A percentile compares a stretch with the other conserved stretches of the same genome.
These are phyloP conservation scores for Suhomyces choctaworum DNA, from an alignment of 1,139 yeast species.

Conservation along the genomic window DNA sequence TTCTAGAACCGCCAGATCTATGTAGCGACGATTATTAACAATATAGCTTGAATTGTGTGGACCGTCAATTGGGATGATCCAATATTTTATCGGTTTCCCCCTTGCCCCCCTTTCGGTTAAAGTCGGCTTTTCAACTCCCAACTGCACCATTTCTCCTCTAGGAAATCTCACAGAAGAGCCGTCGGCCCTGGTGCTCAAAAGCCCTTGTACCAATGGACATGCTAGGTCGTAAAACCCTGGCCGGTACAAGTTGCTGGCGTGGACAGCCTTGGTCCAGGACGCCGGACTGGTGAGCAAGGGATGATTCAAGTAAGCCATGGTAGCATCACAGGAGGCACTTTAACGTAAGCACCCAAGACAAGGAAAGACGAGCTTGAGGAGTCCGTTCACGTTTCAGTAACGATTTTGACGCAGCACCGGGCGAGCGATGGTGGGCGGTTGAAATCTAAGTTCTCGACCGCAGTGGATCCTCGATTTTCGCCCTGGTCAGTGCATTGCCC, in stretches of 20 bases:
- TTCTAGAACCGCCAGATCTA: slow-evolving; percentile 12
- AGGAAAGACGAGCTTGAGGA: too few relatives aligned
- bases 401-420: too few relatives aligned
- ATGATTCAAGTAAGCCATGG: slow-evolving; percentile 19
- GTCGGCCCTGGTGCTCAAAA: slow-evolving; percentile 23
- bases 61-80: slow-evolving; percentile 14
- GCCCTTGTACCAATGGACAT: slow-evolving; percentile 28
- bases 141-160: slow-evolving; percentile 25
- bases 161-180: slow-evolving; percentile 24
- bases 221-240: slow-evolving; percentile 6
- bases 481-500: slow-evolving; percentile 1
- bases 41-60: slow-evolving; percentile 16
- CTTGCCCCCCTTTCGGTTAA: slow-evolving; percentile 1
- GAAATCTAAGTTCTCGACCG: not conserved
- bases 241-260: slow-evolving; percentile 6
- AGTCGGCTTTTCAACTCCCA: slow-evolving; percentile 17
- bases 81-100: slow-evolving; percentile 1
- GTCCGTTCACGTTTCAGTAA: too few relatives aligned
- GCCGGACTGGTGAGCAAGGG: slow-evolving; percentile 29
- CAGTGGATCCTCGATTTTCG: not conserved
- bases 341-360: too few relatives aligned
- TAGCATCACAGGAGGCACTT: too few relatives aligned
- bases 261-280: slow-evolving; percentile 22
- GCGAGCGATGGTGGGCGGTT: not conserved
- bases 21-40: slow-evolving; percentile 15